Evolutionary conservation across 192 early-diverging fungal genomes (phyloP).

Genomic region (Phlyctochytrium planicorne): DNA sequence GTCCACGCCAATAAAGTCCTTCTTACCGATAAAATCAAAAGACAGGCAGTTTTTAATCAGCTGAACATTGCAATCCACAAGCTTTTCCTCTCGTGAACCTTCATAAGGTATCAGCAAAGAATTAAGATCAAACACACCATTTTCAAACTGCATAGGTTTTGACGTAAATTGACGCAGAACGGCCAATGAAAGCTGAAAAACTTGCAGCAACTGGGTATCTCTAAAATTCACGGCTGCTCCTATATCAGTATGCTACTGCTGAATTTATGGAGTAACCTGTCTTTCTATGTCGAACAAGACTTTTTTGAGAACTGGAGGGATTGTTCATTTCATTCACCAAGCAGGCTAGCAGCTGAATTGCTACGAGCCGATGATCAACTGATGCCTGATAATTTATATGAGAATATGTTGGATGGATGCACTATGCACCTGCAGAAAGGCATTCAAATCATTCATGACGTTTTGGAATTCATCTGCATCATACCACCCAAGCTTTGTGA

Average conservation of each 20-base stretch:
- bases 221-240: constrained; percentile 52
- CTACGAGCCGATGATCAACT: constrained; percentile 58
- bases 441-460: constrained; percentile 24
- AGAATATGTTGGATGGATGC: background rate
- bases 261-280: constrained; percentile 40
- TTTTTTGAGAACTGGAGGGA: constrained; percentile 48
- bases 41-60: constrained; percentile 68
- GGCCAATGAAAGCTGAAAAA: constrained; percentile 46
- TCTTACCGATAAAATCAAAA: constrained; percentile 83
- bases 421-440: constrained; percentile 27
- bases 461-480: constrained; percentile 69
- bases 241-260: background rate
- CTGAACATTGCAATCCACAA: constrained; percentile 50
- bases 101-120: background rate
- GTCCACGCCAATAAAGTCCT: background rate
- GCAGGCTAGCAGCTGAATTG: constrained; percentile 62
- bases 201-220: constrained; percentile 52
- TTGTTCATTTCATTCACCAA: constrained; percentile 78
- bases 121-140: constrained; percentile 36
- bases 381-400: constrained; percentile 38
- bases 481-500: constrained; percentile 73
- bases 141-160: constrained; percentile 35
- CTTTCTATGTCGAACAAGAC: constrained; percentile 69
- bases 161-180: constrained; percentile 9
- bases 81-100: constrained; percentile 22